Conservation (phyloP, 306 rosid species). For the Quercus aquifolioides region DNA sequence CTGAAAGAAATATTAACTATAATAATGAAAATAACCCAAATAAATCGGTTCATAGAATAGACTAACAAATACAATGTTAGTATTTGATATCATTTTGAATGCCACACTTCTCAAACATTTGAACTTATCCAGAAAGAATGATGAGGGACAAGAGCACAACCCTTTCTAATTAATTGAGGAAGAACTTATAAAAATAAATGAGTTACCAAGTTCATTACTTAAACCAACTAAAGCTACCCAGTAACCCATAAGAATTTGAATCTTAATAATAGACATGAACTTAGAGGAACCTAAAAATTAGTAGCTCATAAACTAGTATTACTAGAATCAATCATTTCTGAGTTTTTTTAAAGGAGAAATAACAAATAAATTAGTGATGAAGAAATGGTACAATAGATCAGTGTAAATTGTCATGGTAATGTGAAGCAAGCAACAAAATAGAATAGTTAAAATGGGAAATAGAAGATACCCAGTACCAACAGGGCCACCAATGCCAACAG, state of each 20-base stretch:
- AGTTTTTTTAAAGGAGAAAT: not conserved
- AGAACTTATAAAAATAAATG: not conserved
- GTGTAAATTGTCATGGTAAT: not conserved
- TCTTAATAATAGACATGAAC: not conserved
- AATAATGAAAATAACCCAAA: not conserved
- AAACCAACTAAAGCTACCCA: not conserved
- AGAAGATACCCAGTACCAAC: slow-evolving; percentile 82
- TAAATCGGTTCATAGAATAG: not conserved
- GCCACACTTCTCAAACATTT: not conserved
- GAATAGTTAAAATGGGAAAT: not conserved
- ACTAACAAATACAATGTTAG: not conserved
- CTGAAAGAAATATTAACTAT: not conserved
- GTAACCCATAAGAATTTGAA: not conserved
- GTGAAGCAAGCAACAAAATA: not conserved
- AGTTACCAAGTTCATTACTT: not conserved
- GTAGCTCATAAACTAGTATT: not conserved
- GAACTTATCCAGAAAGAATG: not conserved
- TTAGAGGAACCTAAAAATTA: not conserved
- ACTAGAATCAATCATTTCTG: not conserved
- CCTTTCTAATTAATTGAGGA: not conserved
- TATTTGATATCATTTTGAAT: not conserved
- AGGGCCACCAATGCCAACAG: slow-evolving; percentile 95
- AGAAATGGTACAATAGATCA: not conserved
- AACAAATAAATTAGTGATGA: not conserved
- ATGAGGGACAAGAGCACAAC: not conserved